These are phyloP conservation scores for Backusella australiensis DNA, from an alignment of 192 early-diverging fungal genomes.

Conservation along the genomic window DNA sequence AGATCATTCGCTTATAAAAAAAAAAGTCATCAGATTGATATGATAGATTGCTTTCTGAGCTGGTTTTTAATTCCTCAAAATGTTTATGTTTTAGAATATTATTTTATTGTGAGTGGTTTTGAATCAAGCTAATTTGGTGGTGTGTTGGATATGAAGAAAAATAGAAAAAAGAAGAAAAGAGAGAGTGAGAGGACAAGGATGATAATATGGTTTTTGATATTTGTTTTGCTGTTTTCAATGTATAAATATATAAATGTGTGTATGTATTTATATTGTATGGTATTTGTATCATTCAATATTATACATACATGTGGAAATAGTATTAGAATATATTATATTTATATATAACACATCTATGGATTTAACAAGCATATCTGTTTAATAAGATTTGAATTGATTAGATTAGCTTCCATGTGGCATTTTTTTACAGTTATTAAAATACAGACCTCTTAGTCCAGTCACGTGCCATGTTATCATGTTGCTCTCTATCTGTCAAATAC, in stretches of 20 bases:
- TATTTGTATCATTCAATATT: neutral
- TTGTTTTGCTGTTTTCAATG: neutral
- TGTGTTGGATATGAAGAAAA: neutral
- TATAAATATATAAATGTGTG: neutral
- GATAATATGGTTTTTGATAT: neutral
- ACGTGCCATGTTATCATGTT: conserved; percentile 85
- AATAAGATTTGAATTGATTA: conserved; percentile 4
- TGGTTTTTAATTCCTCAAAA: neutral
- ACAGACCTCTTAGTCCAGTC: conserved; percentile 93
- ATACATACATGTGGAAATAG: neutral
- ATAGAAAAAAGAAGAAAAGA: neutral
- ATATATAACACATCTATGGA: neutral
- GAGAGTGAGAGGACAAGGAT: neutral
- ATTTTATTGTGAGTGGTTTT: neutral
- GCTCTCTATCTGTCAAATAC: conserved; percentile 78
- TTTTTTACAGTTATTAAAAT: neutral
- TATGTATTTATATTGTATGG: neutral
- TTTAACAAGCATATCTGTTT: conserved; percentile 18
- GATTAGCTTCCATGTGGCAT: neutral
- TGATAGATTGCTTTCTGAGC: conserved; percentile 1
- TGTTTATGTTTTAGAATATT: neutral
- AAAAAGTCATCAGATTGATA: conserved; percentile 6
- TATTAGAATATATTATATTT: neutral
- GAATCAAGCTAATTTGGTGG: neutral
- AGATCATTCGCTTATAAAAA: neutral